Evolutionary conservation across 208 protist species (phyloP).

Genomic region (Trypanosoma lewisi): DNA sequence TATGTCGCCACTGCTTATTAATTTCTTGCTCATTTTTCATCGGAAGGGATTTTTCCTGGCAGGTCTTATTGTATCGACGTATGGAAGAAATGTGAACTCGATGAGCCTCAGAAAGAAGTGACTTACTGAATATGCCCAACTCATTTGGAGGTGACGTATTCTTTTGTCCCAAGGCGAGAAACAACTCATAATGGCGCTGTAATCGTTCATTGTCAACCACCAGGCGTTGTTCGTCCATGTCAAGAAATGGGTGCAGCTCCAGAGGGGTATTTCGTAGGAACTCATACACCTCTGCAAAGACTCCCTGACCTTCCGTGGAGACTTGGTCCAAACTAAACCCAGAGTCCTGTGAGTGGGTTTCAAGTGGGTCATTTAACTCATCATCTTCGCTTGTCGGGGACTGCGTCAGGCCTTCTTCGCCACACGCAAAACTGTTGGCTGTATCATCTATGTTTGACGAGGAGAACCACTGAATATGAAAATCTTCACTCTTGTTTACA

Average conservation of each 20-base stretch:
- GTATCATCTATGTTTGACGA: conserved; percentile 9
- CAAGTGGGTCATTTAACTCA: neutral
- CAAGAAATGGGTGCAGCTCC: conserved; percentile 41
- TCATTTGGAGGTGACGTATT: conserved; percentile 21
- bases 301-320: neutral
- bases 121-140: conserved; percentile 32
- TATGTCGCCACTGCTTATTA: conserved; percentile 37
- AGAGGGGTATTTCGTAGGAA: conserved; percentile 1
- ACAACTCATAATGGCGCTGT: conserved; percentile 34
- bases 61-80: conserved; percentile 16
- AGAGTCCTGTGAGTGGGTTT: neutral
- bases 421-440: neutral
- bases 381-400: conserved; percentile 8
- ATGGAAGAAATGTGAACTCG: conserved; percentile 26
- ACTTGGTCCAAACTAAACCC: neutral
- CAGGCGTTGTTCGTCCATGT: conserved; percentile 41
- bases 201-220: conserved; percentile 18
- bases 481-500: conserved; percentile 6
- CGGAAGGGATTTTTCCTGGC: conserved; percentile 3
- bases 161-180: conserved; percentile 27
- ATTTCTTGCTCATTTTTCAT: conserved; percentile 23
- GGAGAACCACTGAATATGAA: neutral
- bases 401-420: conserved; percentile 14
- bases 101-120: conserved; percentile 48
- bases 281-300: conserved; percentile 13